Base-by-base conservation (phyloP, 371 early-diverging fungal genomes). In the Mucor circinelloides region DNA sequence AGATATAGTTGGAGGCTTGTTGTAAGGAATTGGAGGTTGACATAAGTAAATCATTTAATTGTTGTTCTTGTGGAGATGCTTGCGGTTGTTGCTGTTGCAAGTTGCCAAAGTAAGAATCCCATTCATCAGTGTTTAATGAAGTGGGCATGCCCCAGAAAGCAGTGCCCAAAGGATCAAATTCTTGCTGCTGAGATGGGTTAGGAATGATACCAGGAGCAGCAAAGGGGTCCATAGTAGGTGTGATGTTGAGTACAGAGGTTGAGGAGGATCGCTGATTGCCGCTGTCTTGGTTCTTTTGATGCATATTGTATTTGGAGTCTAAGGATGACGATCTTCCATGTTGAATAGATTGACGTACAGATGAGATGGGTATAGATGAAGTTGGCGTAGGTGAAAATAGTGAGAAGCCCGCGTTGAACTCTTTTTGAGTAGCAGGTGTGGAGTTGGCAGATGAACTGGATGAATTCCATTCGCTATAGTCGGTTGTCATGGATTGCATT, bases 181-280 rank as follows among this genome's bases (percentile, higher is more conserved):
- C 52, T 42, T 66, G 52, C 10, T 36, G 40, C 32, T 62, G 48
- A 10, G 31, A 34, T 30, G 63, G 60, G 0, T 36, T 65, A 25
- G 67, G 68, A 23, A 83, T 71, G 2, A 76, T 74, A 5, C 67
- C 82, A 13, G 79, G 77, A 12, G 79, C 77, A 7, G 72, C 75
- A 73, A 80, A 80, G 23, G 77, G 77, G 68, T 80, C 80, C 60
- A 73, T 67, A 1, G 74, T 68, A 1, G 77, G 62, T 6, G 60
- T 62, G 25, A 56, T 69, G 30, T 52, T 58, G 6, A 40, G 42
- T 5, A 57, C 34, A 25, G 61, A 44, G 13, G 52, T 52, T 57
- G 68, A 61, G 25, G 50, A 46, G 6, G 66, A 58, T 6, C 28
- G 46, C 28, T 27, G 64, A 25, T 7, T 55, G 31, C 31, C 28